Base-by-base conservation (phyloP, 1,139 yeast genomes). In the Yamadazyma triangularis region DNA sequence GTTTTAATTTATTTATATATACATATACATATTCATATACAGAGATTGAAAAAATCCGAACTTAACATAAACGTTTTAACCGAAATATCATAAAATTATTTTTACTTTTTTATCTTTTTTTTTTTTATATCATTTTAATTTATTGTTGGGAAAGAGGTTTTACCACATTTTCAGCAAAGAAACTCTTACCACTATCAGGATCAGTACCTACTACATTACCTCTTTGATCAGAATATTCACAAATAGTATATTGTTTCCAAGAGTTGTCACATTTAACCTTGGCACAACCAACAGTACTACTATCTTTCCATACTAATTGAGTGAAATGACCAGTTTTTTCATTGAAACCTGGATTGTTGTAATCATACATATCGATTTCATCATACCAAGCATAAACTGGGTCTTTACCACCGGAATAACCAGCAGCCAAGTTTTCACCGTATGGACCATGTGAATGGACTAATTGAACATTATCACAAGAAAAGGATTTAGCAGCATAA, bases 371-470 rank as follows among this genome's bases (percentile, higher is more conserved):
- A n/a, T 47, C 36, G 43, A 76, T 77, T 58, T 79, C 87, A 40
- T 63, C 56, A 54, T 79, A 79, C 87, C 87, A 79, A 22, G 79
- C 76, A 39, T 74, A 77, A 25, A 78, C 80, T 3, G 78, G 77
- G 22, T 69, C 42, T 20, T 53, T 64, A 8, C 72, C 67, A 9
- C 73, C 69, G 20, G 52, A 38, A 44, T 65, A 66, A 34, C 78
- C 78, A 23, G 70, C 64, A 24, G 81, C 80, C 47, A 77, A 64
- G 56, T 77, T 77, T 51, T 77, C 83, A 52, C 83, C 83, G 48
- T 71, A 73, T 13, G 65, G 64, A 12, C 77, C 76, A 24, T 63
- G 53, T 29, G 77, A 61, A 53, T 70, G 84, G 28, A 64, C 47
- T 43, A 71, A 56, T 47, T 70, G 50, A 38, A 78, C 79, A 35